Evolutionary conservation across 2,329 filamentous ascomycete species (phyloP), one percentile per base, ranked within the genome.

Genomic region (Ceratocystis diversiconidia): DNA sequence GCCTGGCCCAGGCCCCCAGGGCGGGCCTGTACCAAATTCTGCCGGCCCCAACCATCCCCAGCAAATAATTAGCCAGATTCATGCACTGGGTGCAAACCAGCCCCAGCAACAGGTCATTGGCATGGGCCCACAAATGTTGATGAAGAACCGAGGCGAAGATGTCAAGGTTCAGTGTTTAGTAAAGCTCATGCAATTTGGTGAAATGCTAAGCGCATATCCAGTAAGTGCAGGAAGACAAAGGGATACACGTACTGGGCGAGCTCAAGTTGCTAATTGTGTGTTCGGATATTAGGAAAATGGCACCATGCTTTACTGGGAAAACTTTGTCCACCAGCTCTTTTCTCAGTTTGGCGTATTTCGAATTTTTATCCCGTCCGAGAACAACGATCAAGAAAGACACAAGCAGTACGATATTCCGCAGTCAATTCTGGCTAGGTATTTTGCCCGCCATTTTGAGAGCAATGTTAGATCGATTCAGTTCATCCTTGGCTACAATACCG

Each of bases 371-470:
- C 81, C 81, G 69, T 77, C 81, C 57, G 77, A 74, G 52, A 79
- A 82, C 22, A 79, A 82, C 10, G 76, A 76, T 66, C 83, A 85
- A 57, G 80, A 84, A 59, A 79, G 78, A 19, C 82, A 87, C 65
- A 96, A 95, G 77, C 85, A 88, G 71, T 96, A 92, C 71, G 92
- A 96, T 73, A 90, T 97, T 61, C 83, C 87, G 2, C 89, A 84
- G 67, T 84, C 91, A 2, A 89, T 89, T 0, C 79, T 99, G 59
- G 85, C 92, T 43, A 85, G 92, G 71, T 97, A 94, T 74, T 96
- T 96, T 73, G 85, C 88, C 71, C 92, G 90, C 0, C 88, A 95
- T 71, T 96, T 94, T 73, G 86, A 87, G 66, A 92, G 90, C 68
- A 92, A 91, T 5, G 86, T 96, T 65, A 87, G 84, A 70, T 89